These are phyloP conservation scores for Hymenotorrendiella dingleyae DNA, from an alignment of 2,329 filamentous ascomycete genomes.

Conservation along the genomic window DNA sequence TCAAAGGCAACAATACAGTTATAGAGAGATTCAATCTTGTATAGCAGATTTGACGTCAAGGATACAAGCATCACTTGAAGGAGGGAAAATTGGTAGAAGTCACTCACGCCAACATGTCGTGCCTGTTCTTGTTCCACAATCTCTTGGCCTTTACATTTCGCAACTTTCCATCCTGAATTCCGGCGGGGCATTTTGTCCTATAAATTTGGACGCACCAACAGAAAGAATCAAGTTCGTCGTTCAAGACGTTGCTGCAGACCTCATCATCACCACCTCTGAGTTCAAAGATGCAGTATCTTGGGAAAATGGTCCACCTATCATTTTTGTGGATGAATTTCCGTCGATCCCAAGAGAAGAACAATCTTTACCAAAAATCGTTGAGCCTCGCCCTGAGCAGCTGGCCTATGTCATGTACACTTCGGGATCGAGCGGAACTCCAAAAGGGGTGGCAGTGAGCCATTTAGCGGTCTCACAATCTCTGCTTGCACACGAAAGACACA, in stretches of 20 bases:
- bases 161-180: conserved; percentile 73
- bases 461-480: conserved; percentile 74
- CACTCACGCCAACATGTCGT: conserved; percentile 46
- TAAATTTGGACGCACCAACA: conserved; percentile 70
- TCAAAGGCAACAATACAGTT: conserved; percentile 23
- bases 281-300: conserved; percentile 36
- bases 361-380: conserved; percentile 8
- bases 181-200: conserved; percentile 79
- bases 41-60: conserved; percentile 19
- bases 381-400: conserved; percentile 32
- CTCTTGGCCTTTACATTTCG: conserved; percentile 69
- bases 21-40: conserved; percentile 37
- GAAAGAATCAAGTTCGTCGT: conserved; percentile 78
- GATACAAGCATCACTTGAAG: conserved; percentile 12
- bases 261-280: conserved; percentile 59
- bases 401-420: conserved; percentile 95
- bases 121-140: conserved; percentile 73
- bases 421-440: conserved; percentile 81
- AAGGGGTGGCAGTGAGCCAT: conserved; percentile 81
- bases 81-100: background rate
- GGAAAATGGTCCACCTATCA: conserved; percentile 30
- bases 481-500: conserved; percentile 71
- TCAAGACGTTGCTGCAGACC: conserved; percentile 62
- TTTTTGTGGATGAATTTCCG: conserved; percentile 37
- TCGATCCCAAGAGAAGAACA: background rate